phyloP scores from a whole-genome alignment of 345 rosid species.

The Populus nigra region DNA sequence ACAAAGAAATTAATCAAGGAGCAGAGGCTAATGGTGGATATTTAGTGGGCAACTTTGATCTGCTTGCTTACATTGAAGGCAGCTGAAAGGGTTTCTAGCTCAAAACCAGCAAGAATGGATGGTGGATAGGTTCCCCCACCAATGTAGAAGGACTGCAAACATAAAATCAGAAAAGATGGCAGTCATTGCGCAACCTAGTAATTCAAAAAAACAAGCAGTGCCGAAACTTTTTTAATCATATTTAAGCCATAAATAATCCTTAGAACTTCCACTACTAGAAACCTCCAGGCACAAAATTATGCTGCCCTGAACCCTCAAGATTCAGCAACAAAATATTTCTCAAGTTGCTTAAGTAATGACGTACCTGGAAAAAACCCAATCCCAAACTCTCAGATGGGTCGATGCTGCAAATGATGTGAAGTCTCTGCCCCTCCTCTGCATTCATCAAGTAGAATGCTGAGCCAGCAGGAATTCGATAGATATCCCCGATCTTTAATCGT shows the following conservation, averaged over 20 bases:
- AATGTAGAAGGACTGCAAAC: slow-evolving; percentile 70
- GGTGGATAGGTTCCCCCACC: slow-evolving; percentile 67
- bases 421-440: slow-evolving; percentile 56
- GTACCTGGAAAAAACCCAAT: slow-evolving; percentile 63
- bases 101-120: slow-evolving; percentile 68
- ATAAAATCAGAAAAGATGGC: not conserved
- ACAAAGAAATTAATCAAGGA: not conserved
- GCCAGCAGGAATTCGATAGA: slow-evolving; percentile 66
- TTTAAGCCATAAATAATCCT: not conserved
- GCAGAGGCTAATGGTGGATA: not conserved
- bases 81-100: slow-evolving; percentile 50
- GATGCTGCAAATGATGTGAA: slow-evolving; percentile 63
- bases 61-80: slow-evolving; percentile 64
- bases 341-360: not conserved
- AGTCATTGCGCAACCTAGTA: not conserved
- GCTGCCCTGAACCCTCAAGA: not conserved
- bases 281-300: not conserved
- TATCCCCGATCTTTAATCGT: slow-evolving; percentile 54
- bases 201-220: not conserved
- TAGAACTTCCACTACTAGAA: not conserved
- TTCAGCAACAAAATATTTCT: not conserved
- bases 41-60: not conserved
- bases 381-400: slow-evolving; percentile 72
- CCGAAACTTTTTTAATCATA: not conserved
- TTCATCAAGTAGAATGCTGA: slow-evolving; percentile 77